phyloP scores from a whole-genome alignment of 2,329 filamentous ascomycete species.

The Ophiostoma sp. region DNA sequence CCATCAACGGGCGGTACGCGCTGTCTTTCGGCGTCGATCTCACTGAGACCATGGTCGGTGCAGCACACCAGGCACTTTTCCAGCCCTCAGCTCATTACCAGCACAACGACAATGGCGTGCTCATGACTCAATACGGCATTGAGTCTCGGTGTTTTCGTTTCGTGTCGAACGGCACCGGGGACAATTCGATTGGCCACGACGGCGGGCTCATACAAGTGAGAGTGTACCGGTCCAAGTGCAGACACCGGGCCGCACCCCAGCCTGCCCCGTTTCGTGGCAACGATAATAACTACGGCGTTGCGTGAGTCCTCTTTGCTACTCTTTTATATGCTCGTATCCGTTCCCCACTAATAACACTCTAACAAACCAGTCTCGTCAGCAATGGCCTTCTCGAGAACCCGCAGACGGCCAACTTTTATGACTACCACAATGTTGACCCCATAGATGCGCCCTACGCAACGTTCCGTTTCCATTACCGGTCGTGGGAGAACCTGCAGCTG shows the following conservation, averaged over 20 bases:
- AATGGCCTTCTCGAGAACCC: slow-evolving; percentile 55
- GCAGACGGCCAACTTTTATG: slow-evolving; percentile 52
- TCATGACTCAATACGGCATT: slow-evolving; percentile 43
- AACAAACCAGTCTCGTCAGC: slow-evolving; percentile 47
- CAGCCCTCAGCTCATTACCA: slow-evolving; percentile 46
- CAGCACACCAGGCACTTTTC: slow-evolving; percentile 46
- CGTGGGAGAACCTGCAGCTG: slow-evolving; percentile 49
- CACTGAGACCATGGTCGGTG: slow-evolving; percentile 41
- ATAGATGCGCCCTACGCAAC: slow-evolving; percentile 53
- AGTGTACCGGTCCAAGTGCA: slow-evolving; percentile 53
- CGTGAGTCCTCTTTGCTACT: slow-evolving; percentile 45
- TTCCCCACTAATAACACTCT: neutral
- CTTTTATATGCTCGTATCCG: neutral
- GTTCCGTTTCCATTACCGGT: slow-evolving; percentile 60
- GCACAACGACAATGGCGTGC: slow-evolving; percentile 42
- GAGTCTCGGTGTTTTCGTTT: slow-evolving; percentile 55
- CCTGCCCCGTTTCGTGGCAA: slow-evolving; percentile 49
- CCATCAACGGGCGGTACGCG: slow-evolving; percentile 55
- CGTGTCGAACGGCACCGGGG: slow-evolving; percentile 40
- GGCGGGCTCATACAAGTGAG: slow-evolving; percentile 58
- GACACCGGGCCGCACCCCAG: slow-evolving; percentile 45
- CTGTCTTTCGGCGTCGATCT: slow-evolving; percentile 55
- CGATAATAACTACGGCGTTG: slow-evolving; percentile 53
- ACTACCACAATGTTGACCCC: slow-evolving; percentile 54
- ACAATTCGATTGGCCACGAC: slow-evolving; percentile 49